Conservation (phyloP, 2,329 filamentous ascomycete species). For the Trichoderma semiorbis region DNA sequence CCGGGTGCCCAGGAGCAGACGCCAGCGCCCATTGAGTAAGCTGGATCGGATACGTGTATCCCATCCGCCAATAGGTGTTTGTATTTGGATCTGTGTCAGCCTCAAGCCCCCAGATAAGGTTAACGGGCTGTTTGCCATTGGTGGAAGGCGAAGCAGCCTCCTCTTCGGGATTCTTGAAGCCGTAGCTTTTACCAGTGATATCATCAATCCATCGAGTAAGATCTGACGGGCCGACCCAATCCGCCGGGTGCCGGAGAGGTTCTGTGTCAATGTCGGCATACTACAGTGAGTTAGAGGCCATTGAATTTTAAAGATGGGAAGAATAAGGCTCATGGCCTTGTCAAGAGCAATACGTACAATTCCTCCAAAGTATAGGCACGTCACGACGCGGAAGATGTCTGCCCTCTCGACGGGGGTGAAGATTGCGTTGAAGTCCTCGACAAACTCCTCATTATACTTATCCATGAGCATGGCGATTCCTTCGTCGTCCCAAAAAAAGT, state of each 20-base stretch:
- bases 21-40: constrained; percentile 28
- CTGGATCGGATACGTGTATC: constrained; percentile 26
- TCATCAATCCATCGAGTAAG: constrained; percentile 23
- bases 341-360: constrained; percentile 22
- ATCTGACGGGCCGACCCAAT: constrained; percentile 24
- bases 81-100: constrained; percentile 25
- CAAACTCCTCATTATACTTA: constrained; percentile 21
- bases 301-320: not conserved
- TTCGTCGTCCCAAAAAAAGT: constrained; percentile 26
- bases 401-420: constrained; percentile 24
- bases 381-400: constrained; percentile 26
- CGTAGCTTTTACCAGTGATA: constrained; percentile 21
- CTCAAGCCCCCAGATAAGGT: constrained; percentile 26
- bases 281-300: constrained; percentile 6
- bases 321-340: too few species aligned
- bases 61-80: constrained; percentile 27
- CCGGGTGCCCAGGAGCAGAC: constrained; percentile 23
- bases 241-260: constrained; percentile 23
- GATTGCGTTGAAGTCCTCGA: constrained; percentile 18
- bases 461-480: constrained; percentile 23
- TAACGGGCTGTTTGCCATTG: constrained; percentile 20
- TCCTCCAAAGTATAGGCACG: constrained; percentile 25
- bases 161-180: not conserved
- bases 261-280: constrained; percentile 28
- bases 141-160: not conserved